phyloP scores from a whole-genome alignment of 2,329 filamentous ascomycete species.

The Colletotrichum tropicicola region DNA sequence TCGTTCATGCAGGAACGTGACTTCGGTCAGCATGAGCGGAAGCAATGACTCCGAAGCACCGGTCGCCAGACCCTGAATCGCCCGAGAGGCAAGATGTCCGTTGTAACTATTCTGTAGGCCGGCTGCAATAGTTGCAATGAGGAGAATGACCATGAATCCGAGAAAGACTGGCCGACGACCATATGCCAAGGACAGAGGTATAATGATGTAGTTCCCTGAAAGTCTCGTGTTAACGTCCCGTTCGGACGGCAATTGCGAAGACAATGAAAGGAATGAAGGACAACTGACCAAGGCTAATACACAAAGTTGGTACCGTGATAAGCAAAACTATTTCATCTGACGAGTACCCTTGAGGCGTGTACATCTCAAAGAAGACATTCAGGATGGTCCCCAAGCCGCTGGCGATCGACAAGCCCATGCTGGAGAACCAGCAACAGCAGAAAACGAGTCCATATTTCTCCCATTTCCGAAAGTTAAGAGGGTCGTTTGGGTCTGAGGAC shows the following conservation, averaged over 20 bases:
- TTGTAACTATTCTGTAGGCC: conserved; percentile 42
- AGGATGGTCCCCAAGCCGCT: conserved; percentile 56
- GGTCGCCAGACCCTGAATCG: conserved; percentile 45
- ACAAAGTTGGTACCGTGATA: conserved; percentile 47
- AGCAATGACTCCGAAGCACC: conserved; percentile 50
- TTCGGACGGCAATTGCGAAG: background rate
- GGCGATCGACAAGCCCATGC: conserved; percentile 53
- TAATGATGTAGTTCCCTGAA: conserved; percentile 44
- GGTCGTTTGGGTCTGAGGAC: conserved; percentile 35
- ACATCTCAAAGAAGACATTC: conserved; percentile 41
- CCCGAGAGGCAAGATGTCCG: conserved; percentile 46
- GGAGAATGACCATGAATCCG: conserved; percentile 38
- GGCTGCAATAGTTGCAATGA: conserved; percentile 43
- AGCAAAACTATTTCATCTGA: conserved; percentile 41
- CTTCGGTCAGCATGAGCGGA: conserved; percentile 47
- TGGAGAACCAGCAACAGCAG: conserved; percentile 41
- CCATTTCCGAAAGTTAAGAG: conserved; percentile 36
- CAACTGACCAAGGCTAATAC: conserved; percentile 43
- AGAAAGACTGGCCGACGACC: conserved; percentile 47
- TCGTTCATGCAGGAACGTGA: conserved; percentile 50
- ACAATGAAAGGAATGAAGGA: background rate
- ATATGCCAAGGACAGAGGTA: conserved; percentile 47
- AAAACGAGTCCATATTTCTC: conserved; percentile 33
- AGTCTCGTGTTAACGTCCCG: background rate
- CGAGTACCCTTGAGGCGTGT: conserved; percentile 36